Conservation (phyloP, 192 early-diverging fungal genomes). For the Coemansia sp. region DNA sequence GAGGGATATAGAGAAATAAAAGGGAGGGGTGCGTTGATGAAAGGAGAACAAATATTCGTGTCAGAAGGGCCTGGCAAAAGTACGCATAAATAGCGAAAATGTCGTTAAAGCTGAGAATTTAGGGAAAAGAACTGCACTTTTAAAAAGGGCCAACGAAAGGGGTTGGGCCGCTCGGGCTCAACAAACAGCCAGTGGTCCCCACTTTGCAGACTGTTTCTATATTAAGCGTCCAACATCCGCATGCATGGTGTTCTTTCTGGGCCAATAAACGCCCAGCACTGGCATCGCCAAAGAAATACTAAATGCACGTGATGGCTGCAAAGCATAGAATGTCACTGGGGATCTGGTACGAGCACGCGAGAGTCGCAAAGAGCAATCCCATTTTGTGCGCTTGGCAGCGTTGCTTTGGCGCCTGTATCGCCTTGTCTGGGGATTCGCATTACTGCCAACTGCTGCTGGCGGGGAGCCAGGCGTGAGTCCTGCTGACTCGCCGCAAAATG, state of each 20-base stretch:
- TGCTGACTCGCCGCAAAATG: too few species aligned
- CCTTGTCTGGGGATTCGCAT: too few species aligned
- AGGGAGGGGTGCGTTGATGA: slow-evolving; percentile 1
- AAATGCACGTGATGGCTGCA: background rate
- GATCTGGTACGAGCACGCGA: too few species aligned
- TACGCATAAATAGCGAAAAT: slow-evolving; percentile 1
- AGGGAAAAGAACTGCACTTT: background rate
- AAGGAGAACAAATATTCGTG: background rate
- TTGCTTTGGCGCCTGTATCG: too few species aligned
- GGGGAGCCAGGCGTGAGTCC: too few species aligned
- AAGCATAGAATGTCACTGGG: too few species aligned
- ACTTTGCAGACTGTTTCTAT: background rate
- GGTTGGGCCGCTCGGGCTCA: background rate
- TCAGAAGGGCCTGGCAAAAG: background rate
- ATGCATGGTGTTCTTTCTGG: background rate
- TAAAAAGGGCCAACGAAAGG: background rate
- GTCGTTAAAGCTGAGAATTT: background rate
- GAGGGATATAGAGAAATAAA: slow-evolving; percentile 4
- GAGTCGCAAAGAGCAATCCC: too few species aligned
- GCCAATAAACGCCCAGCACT: background rate
- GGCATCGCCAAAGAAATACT: background rate
- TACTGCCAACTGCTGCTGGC: too few species aligned
- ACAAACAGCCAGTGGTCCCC: background rate
- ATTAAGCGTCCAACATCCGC: background rate
- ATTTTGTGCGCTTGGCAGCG: too few species aligned